Percentiles rank a stretch among this genome's conserved stretches.
Evolutionary conservation across 768 basidiomycete species (phyloP).

Genomic region (Favolaschia claudopus): DNA sequence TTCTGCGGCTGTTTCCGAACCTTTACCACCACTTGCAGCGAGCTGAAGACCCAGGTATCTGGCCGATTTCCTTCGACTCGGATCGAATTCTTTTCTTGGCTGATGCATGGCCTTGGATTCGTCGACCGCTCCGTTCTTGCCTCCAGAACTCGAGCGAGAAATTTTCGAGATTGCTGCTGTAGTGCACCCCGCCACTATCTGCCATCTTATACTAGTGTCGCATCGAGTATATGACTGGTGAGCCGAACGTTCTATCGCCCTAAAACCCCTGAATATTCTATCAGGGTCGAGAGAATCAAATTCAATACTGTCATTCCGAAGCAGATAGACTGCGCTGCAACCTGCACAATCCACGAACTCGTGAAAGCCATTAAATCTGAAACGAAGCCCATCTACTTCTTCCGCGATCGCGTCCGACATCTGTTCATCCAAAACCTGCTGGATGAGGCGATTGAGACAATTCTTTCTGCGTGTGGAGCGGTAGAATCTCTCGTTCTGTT

Average conservation of each 20-base stretch:
- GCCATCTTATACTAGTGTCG: not conserved
- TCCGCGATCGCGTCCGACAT: constrained; percentile 3
- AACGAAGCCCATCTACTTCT: not conserved
- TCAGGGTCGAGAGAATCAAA: constrained; percentile 6
- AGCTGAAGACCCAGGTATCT: no score
- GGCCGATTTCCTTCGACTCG: no score
- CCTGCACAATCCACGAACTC: not conserved
- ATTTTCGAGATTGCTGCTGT: not conserved
- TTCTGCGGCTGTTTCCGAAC: no score
- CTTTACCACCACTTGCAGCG: no score
- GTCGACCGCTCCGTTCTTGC: not conserved
- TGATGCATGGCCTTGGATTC: not conserved
- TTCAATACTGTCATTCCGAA: not conserved
- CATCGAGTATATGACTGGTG: constrained; percentile 5
- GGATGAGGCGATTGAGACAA: not conserved
- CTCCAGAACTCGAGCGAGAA: not conserved
- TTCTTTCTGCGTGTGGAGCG: not conserved
- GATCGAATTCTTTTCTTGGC: no score
- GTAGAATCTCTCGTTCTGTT: not conserved
- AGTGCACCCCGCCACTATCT: not conserved
- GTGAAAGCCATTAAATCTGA: not conserved
- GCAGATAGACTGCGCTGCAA: not conserved
- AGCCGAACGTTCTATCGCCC: not conserved
- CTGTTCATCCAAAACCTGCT: not conserved
- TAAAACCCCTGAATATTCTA: not conserved